A percentile compares a stretch with the other conserved stretches of the same genome.
phyloP scores from a whole-genome alignment of 2,329 filamentous ascomycete species.

The Xylaria sp. region DNA sequence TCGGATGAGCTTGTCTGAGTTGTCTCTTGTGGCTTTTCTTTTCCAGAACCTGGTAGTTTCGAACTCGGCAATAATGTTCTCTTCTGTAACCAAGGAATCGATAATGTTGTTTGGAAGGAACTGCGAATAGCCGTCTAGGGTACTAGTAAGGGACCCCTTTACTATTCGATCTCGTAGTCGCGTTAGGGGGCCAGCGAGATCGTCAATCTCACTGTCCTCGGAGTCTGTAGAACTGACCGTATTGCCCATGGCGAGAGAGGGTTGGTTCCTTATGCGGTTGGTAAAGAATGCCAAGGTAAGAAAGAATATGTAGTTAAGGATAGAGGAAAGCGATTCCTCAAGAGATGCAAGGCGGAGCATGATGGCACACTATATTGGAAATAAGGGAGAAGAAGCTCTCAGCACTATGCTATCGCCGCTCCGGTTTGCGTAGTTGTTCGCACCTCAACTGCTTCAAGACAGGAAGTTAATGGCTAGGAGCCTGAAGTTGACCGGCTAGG shows the following conservation, averaged over 20 bases:
- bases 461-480: not conserved
- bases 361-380: not conserved
- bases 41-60: not conserved
- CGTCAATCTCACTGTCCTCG: not conserved
- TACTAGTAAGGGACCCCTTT: not conserved
- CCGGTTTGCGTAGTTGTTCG: not conserved
- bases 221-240: not conserved
- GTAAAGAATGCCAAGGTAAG: not conserved
- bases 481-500: not conserved
- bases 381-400: not conserved
- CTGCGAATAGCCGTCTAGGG: not conserved
- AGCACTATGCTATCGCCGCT: not conserved
- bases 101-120: not conserved
- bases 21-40: not conserved
- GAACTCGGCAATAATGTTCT: not conserved
- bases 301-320: not conserved
- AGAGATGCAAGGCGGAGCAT: not conserved
- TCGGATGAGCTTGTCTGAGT: not conserved
- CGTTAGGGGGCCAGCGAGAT: not conserved
- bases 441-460: not conserved
- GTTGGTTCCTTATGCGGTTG: not conserved
- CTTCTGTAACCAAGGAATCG: not conserved
- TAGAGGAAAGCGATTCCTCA: not conserved
- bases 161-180: not conserved
- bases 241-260: not conserved